Percentiles rank a stretch among this genome's conserved stretches.
phyloP scores from a whole-genome alignment of 148 eudicot genomes.

The Camellia sinensis region DNA sequence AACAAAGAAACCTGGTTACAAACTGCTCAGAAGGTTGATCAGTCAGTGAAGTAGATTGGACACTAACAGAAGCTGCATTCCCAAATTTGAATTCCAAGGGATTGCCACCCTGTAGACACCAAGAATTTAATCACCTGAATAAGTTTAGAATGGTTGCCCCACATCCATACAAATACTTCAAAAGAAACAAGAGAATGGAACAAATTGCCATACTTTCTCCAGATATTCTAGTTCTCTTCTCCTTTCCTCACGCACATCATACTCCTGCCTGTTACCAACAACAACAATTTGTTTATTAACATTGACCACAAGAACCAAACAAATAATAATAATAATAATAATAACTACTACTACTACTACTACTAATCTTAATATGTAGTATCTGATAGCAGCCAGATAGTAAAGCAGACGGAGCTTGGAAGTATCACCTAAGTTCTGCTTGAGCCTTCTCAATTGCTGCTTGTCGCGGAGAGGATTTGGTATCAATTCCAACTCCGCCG shows the following conservation, averaged over 20 bases:
- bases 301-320: conserved; percentile 8
- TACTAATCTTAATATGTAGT: conserved; percentile 1
- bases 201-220: conserved; percentile 66
- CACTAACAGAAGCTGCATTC: conserved; percentile 65
- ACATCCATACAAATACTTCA: conserved; percentile 6
- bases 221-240: conserved; percentile 91
- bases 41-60: conserved; percentile 78
- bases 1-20: conserved; percentile 48
- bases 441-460: conserved; percentile 88
- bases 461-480: conserved; percentile 66
- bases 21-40: conserved; percentile 61
- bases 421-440: conserved; percentile 78
- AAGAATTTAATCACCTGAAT: conserved; percentile 8
- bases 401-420: conserved; percentile 6
- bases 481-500: conserved; percentile 69
- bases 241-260: conserved; percentile 78
- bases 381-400: background rate
- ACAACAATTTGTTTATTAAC: conserved; percentile 8
- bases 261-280: conserved; percentile 70
- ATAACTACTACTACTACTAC: background rate
- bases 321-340: background rate
- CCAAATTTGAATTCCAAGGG: conserved; percentile 86
- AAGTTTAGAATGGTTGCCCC: background rate
- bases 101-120: conserved; percentile 71
- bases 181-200: background rate